Conservation (phyloP, 148 eudicot genomes). For the Nyssa sinensis region DNA sequence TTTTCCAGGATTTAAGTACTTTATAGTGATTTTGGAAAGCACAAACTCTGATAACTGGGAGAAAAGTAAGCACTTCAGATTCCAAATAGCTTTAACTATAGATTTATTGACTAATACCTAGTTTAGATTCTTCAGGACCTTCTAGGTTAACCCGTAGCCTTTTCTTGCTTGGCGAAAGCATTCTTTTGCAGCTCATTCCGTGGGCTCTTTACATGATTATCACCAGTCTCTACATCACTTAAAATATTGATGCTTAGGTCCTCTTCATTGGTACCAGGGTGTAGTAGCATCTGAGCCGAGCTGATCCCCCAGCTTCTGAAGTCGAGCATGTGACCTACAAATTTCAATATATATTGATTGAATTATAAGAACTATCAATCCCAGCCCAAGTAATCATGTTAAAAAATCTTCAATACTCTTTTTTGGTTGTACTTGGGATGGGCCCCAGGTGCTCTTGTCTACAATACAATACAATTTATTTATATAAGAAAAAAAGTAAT, state of each 20-base stretch:
- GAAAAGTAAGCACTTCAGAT: no score
- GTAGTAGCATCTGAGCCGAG: constrained; percentile 50
- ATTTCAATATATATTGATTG: constrained; percentile 6
- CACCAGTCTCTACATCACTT: constrained; percentile 50
- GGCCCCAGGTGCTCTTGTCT: no score
- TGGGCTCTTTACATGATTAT: constrained; percentile 23
- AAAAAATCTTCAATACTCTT: neutral
- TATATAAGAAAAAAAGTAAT: no score
- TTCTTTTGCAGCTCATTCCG: constrained; percentile 22
- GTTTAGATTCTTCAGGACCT: constrained; percentile 35
- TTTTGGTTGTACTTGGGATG: no score
- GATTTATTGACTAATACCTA: constrained; percentile 40
- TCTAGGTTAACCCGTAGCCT: constrained; percentile 33
- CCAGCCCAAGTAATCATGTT: neutral
- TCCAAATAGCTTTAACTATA: no score
- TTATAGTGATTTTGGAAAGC: no score
- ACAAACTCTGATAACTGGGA: no score
- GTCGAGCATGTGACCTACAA: constrained; percentile 71
- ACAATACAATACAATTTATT: no score
- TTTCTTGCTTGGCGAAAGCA: constrained; percentile 49
- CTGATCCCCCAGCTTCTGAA: constrained; percentile 72
- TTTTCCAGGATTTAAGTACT: no score
- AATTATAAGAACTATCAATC: constrained; percentile 3
- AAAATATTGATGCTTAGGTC: constrained; percentile 42
- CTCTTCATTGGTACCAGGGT: constrained; percentile 46